Base-by-base conservation (phyloP, 495 filamentous ascomycete genomes). In the Delitschia confertaspora region DNA sequence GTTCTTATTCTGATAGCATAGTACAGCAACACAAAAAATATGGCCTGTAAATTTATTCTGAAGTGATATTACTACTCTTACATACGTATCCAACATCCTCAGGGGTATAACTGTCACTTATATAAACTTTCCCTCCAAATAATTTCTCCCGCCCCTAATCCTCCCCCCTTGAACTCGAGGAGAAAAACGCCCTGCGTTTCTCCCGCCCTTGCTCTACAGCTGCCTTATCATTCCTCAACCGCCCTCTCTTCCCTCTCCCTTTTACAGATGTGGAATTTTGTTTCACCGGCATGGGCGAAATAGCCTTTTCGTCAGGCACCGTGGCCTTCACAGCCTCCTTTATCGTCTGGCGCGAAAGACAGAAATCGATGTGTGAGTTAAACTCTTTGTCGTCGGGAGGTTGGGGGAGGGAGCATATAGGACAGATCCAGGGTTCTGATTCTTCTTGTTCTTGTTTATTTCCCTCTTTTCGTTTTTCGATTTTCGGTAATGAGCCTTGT, bases 351-450 rank as follows among this genome's bases (percentile, higher is more conserved):
- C 77, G 68, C 2, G 88, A 95, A 6, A 99, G 73, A 64, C 91
- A 99, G 16, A 84, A 78, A 58, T 99, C 93, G 33, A 99, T 82
- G 62, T 99, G 93, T 37, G 82, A 79, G 51, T 99, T 99, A 64
- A 99, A 95, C 4, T 59, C 61, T 26, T 71, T 69, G 59, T 95
- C 86, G 47, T 87, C 75, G 0, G 88, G 78, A 3, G 67, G 44
- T 55, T 95, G 85, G 0, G 82, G 80, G 31, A 78, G 67, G 2
- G 60, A 60, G 60, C 91, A 96, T 26, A 96, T 86, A 0, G 91
- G 91, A 60, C 91, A 96, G 16, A 80, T 71, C 88, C 87, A 95
- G 53, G 69, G 71, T 21, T 75, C 51, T n/a, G 50, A 40, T 31
- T 24, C 46, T 17, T 45, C 50, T 8, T 49, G 30, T 17, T 51